A percentile compares a stretch with the other conserved stretches of the same genome.
Conservation (phyloP, 305 asterid genomes). For the Coffea humblotiana region DNA sequence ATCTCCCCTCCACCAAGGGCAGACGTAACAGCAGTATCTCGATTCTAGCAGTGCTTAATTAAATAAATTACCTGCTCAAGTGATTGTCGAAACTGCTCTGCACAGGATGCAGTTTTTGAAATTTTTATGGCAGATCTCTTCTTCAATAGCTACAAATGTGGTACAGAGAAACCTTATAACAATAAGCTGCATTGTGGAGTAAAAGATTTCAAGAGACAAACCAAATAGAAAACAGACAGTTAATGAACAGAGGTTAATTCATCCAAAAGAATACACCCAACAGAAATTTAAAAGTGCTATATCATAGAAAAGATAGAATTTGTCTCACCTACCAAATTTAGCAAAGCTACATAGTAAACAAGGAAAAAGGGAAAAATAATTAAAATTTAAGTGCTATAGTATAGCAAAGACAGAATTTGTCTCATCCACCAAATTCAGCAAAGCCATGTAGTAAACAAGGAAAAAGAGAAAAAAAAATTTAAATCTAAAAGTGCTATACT, state of each 20-base stretch:
- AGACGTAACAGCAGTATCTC: not conserved
- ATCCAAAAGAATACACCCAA: not conserved
- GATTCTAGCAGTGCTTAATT: constrained; percentile 3
- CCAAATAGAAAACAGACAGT: constrained; percentile 18
- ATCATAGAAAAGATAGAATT: not conserved
- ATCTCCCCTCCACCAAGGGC: not conserved
- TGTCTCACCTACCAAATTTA: constrained; percentile 1
- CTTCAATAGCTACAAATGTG: constrained; percentile 83
- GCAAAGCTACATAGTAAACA: not conserved
- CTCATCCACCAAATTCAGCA: too few relatives aligned
- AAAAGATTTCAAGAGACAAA: constrained; percentile 46
- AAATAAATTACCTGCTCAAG: constrained; percentile 57
- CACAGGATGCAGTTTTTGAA: constrained; percentile 59
- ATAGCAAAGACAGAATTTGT: too few relatives aligned
- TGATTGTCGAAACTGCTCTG: constrained; percentile 67
- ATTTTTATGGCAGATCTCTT: constrained; percentile 62
- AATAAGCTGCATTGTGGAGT: constrained; percentile 58
- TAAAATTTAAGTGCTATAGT: too few relatives aligned
- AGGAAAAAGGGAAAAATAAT: not conserved
- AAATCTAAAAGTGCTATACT: too few relatives aligned
- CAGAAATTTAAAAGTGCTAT: not conserved
- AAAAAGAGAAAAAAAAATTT: too few relatives aligned
- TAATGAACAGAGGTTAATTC: not conserved
- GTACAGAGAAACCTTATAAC: constrained; percentile 67
- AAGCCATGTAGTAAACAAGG: too few relatives aligned